Percentiles rank a stretch among this genome's conserved stretches.
phyloP scores from a whole-genome alignment of 768 basidiomycete species.

The Agaricus sinodeliciosus region DNA sequence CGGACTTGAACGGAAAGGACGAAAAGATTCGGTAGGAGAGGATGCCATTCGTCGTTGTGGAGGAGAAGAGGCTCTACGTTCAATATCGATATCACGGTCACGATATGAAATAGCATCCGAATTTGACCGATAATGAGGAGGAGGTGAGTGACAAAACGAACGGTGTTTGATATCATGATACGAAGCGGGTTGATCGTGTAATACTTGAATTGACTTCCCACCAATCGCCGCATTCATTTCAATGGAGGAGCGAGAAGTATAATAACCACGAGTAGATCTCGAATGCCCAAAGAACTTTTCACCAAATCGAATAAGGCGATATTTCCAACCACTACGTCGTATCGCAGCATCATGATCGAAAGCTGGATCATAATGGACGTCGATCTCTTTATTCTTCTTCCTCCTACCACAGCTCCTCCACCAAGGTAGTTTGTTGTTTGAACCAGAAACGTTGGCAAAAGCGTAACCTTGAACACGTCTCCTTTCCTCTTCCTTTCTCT shows the following conservation, averaged over 20 bases:
- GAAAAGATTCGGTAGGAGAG: background rate
- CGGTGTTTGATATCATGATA: background rate
- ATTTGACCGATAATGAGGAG: background rate
- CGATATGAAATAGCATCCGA: background rate
- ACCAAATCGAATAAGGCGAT: conserved; percentile 45
- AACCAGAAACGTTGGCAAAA: background rate
- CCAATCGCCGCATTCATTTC: conserved; percentile 39
- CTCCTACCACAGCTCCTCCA: background rate
- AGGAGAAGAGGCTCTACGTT: background rate
- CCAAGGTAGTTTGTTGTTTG: background rate
- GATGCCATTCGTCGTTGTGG: background rate
- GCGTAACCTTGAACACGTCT: background rate
- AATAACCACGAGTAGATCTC: conserved; percentile 34
- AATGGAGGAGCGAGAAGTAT: background rate
- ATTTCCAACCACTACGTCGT: background rate
- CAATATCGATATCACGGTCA: background rate
- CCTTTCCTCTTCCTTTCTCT: conserved; percentile 43
- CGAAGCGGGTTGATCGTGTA: background rate
- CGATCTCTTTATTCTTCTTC: background rate
- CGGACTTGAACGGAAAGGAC: background rate
- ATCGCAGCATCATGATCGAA: background rate
- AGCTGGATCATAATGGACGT: background rate
- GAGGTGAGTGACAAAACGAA: background rate
- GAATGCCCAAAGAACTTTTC: conserved; percentile 54
- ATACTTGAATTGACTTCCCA: conserved; percentile 23